These are phyloP conservation scores for Myxozyma udenii DNA, from an alignment of 805 yeast genomes.

Conservation along the genomic window DNA sequence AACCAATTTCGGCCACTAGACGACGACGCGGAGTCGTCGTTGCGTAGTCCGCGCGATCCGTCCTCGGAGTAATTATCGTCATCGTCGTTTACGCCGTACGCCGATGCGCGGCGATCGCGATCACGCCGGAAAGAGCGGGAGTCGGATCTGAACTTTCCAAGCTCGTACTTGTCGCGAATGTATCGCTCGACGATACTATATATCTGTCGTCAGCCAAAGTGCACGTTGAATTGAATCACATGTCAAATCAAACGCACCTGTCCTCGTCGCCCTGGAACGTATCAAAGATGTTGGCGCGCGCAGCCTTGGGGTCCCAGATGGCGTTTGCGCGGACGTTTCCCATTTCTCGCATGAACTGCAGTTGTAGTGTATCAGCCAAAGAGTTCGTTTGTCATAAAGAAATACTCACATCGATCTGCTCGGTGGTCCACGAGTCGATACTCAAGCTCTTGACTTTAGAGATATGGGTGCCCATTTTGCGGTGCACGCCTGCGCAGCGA, in stretches of 20 bases:
- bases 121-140: conserved; percentile 27
- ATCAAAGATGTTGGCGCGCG: conserved; percentile 64
- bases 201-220: neutral
- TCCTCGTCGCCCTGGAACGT: conserved; percentile 63
- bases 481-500: conserved; percentile 76
- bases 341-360: conserved; percentile 36
- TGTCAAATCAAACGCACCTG: conserved; percentile 26
- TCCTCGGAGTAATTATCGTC: neutral
- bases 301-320: conserved; percentile 65
- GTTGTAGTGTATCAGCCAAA: neutral
- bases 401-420: conserved; percentile 49
- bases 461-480: conserved; percentile 58
- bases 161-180: conserved; percentile 64
- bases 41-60: neutral
- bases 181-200: conserved; percentile 49
- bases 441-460: conserved; percentile 70
- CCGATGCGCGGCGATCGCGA: neutral
- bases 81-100: conserved; percentile 2
- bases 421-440: conserved; percentile 63
- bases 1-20: conserved; percentile 18
- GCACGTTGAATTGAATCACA: neutral
- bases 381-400: neutral
- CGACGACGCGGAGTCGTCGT: conserved; percentile 1
- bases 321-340: conserved; percentile 63
- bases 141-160: conserved; percentile 54